Evolutionary conservation across 108 stramenopile species (phyloP).

Genomic region (Conticribra guillardii): DNA sequence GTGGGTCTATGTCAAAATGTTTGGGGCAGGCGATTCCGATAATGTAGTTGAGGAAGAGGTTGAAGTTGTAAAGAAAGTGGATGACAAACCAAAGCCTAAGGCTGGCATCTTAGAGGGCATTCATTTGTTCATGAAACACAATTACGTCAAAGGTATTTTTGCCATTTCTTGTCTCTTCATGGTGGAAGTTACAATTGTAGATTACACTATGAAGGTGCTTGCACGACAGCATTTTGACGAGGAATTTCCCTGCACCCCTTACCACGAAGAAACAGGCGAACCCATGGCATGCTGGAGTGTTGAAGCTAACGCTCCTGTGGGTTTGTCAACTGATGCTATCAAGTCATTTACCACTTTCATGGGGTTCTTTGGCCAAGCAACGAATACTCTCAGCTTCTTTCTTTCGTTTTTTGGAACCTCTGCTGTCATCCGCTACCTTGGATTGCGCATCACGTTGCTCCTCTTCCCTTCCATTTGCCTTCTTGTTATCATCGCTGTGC

Average conservation of each 20-base stretch:
- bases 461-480: constrained; percentile 93
- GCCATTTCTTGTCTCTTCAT: constrained; percentile 97
- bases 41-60: constrained; percentile 32
- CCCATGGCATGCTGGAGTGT: constrained; percentile 77
- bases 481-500: constrained; percentile 83
- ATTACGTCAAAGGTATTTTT: constrained; percentile 98
- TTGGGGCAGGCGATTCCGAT: constrained; percentile 55
- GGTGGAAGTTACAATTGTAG: constrained; percentile 98
- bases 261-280: constrained; percentile 47
- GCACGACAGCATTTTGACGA: constrained; percentile 86
- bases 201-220: constrained; percentile 97
- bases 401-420: constrained; percentile 94
- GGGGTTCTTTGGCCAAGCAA: constrained; percentile 96
- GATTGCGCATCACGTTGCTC: constrained; percentile 87
- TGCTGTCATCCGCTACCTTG: constrained; percentile 93
- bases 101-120: constrained; percentile 95
- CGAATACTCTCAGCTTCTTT: constrained; percentile 91
- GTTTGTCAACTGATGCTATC: constrained; percentile 76
- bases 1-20: constrained; percentile 84
- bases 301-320: constrained; percentile 63
- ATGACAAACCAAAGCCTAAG: constrained; percentile 62
- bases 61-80: constrained; percentile 51
- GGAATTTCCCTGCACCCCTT: constrained; percentile 77
- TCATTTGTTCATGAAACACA: constrained; percentile 87
- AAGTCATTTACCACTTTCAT: constrained; percentile 93